Base-by-base conservation (phyloP, 768 basidiomycete species). In the Xerocomellus intermedius region DNA sequence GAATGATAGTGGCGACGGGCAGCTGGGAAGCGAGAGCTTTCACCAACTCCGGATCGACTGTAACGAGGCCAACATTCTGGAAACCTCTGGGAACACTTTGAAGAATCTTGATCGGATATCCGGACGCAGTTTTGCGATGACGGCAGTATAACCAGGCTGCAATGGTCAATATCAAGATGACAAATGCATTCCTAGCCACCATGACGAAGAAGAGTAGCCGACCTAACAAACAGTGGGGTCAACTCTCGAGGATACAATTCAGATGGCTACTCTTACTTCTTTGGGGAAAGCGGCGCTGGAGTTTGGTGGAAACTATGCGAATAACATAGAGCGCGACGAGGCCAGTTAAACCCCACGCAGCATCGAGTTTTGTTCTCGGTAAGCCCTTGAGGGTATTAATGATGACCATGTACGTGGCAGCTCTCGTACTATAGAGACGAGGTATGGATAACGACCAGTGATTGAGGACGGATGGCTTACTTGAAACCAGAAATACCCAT, bases 351-450 rank as follows among this genome's bases (percentile, higher is more conserved):
- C 97, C 97, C 74, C 89, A 95, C 0, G 94, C 94, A 0, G 97
- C 95, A 69, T 99, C 94, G 46, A 88, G 78, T 33, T 69, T 79
- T 1, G 89, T 83, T 26, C 76, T 56, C 3, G 85, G 86, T 45
- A 97, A 77, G 52, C 90, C 84, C 71, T 93, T 95, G 59, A 99
- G 76, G 2, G 90, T 91, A 71, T 98, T 89, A 75, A 98, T 98
- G 68, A 98, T 87, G 62, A 98, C 95, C 49, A 78, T 61, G 74
- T 87, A 98, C 0, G 93, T 87, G 4, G 88, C 77, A 13, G 83
- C 94, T 46, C 94, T 85, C 10, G 96, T 96, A 69, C 92, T 92
- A 50, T 30, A 43, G 48, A 52, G 39, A 41, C 41, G 45, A 64
- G 50, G 39, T 26, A 33, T 52, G 17, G 37, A n/a, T 17, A 21